phyloP scores from a whole-genome alignment of 331 rosid genomes.

The Stylosanthes scabra region DNA sequence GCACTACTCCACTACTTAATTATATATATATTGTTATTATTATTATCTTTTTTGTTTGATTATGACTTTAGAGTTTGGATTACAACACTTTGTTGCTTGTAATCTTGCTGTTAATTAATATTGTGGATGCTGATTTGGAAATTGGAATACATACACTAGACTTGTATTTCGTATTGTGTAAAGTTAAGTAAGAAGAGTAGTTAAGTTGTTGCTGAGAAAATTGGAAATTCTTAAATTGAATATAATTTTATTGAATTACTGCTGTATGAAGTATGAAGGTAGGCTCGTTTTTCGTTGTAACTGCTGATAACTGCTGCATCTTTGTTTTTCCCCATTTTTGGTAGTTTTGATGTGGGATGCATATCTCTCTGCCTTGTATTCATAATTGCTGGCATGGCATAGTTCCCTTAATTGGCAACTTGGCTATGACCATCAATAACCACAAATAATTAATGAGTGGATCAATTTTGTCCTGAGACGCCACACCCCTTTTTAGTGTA shows the following conservation, averaged over 20 bases:
- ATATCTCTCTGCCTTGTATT: background rate
- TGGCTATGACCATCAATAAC: too few relatives aligned
- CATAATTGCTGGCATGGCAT: background rate
- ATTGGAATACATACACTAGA: background rate
- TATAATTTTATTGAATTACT: background rate
- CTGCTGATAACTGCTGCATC: constrained; percentile 3
- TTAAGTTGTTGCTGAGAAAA: too few relatives aligned
- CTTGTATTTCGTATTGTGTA: background rate
- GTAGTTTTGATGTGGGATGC: background rate
- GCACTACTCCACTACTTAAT: background rate
- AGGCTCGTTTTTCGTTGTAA: background rate
- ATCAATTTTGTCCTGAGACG: background rate
- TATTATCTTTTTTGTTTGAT: too few relatives aligned
- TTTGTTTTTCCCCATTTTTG: background rate
- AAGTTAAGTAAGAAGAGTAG: too few relatives aligned
- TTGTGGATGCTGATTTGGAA: background rate
- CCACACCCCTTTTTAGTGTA: background rate
- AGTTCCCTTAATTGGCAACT: background rate
- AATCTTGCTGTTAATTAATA: background rate
- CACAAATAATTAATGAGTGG: background rate
- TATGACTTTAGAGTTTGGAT: too few relatives aligned
- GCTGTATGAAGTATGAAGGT: background rate
- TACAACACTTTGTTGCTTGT: too few relatives aligned
- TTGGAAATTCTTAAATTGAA: too few relatives aligned
- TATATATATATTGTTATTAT: too few relatives aligned